Conservation (phyloP, 768 basidiomycete species). For the Mycena galopus region DNA sequence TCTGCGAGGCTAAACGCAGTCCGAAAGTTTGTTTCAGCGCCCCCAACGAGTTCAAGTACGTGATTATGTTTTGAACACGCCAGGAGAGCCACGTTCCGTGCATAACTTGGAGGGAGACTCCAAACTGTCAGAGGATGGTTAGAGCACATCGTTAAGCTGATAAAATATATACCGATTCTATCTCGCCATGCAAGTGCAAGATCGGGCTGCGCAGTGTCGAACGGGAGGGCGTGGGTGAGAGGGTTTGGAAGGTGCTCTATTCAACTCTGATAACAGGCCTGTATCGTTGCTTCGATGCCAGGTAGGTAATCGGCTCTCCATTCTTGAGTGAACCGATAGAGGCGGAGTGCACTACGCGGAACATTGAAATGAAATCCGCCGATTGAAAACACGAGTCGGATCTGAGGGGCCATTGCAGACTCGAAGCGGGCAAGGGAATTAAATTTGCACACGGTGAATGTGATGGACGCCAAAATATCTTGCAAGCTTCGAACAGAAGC, state of each 20-base stretch:
- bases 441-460: constrained; percentile 59
- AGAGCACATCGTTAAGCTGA: not conserved
- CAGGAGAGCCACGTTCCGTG: constrained; percentile 90
- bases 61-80: constrained; percentile 67
- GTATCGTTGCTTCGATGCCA: constrained; percentile 75
- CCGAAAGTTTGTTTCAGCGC: constrained; percentile 60
- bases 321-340: constrained; percentile 84
- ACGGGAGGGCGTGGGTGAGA: constrained; percentile 47
- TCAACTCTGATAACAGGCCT: constrained; percentile 75
- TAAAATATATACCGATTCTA: constrained; percentile 48
- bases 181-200: constrained; percentile 65
- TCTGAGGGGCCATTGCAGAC: constrained; percentile 47
- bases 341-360: constrained; percentile 84
- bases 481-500: constrained; percentile 56
- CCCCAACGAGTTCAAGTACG: constrained; percentile 55
- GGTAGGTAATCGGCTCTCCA: constrained; percentile 88
- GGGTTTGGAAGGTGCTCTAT: constrained; percentile 55
- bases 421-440: constrained; percentile 66
- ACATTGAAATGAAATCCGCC: constrained; percentile 67
- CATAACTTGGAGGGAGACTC: constrained; percentile 84
- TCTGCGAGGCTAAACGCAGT: constrained; percentile 71
- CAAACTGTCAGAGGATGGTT: constrained; percentile 42
- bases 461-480: constrained; percentile 73
- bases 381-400: constrained; percentile 60
- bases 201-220: constrained; percentile 44